phyloP scores from a whole-genome alignment of 2,329 filamentous ascomycete genomes.

The Laburnicola sp. region DNA sequence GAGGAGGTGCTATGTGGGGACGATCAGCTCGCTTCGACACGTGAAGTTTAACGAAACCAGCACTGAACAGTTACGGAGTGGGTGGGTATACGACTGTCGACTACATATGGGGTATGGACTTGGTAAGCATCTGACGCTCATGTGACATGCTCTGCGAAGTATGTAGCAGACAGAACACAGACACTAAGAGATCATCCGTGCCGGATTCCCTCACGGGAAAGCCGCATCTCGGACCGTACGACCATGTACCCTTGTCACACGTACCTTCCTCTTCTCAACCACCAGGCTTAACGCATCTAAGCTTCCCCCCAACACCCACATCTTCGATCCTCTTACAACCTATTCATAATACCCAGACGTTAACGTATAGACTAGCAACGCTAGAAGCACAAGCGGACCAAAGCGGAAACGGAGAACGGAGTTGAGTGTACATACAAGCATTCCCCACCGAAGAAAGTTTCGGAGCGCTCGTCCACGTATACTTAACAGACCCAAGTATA shows the following conservation, averaged over 20 bases:
- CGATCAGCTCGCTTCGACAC: not conserved
- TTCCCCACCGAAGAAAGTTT: conserved; percentile 4
- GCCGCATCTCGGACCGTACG: not conserved
- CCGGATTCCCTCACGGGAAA: not conserved
- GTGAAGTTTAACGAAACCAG: not conserved
- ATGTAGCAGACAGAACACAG: no score
- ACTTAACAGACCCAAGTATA: conserved; percentile 1
- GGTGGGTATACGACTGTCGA: no score
- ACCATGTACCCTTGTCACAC: not conserved
- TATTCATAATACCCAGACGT: not conserved
- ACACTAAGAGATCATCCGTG: not conserved
- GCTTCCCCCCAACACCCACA: not conserved
- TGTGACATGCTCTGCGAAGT: not conserved
- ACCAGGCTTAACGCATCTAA: not conserved
- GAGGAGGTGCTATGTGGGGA: no score
- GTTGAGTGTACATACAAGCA: no score
- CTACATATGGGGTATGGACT: no score
- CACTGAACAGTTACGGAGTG: no score
- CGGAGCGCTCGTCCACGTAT: not conserved
- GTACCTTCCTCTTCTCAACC: not conserved
- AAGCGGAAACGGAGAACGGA: no score
- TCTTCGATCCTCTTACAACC: not conserved
- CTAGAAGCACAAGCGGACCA: no score
- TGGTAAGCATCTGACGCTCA: no score
- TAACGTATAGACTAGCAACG: not conserved